Percentiles rank a stretch among this genome's conserved stretches.
phyloP scores from a whole-genome alignment of 352 stramenopile species.

The Phytopythium kandeliae region DNA sequence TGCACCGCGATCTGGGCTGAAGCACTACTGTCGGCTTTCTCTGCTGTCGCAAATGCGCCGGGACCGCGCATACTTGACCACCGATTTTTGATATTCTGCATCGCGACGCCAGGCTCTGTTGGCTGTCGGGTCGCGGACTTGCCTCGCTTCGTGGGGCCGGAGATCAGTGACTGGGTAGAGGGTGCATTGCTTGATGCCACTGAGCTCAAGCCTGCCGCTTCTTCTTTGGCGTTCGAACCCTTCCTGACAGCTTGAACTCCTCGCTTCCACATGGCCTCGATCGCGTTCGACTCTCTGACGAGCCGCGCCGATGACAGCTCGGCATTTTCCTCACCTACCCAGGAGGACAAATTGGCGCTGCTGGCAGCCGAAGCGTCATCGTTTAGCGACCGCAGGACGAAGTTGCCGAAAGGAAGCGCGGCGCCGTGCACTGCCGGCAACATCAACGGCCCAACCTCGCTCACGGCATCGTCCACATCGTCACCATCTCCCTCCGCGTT shows the following conservation, averaged over 20 bases:
- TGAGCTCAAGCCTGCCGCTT: background rate
- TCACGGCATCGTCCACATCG: background rate
- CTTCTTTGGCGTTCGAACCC: background rate
- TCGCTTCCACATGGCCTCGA: conserved; percentile 54
- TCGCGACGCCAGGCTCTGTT: background rate
- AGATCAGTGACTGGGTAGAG: background rate
- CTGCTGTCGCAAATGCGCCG: background rate
- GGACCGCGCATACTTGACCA: conserved; percentile 2
- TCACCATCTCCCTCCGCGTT: conserved; percentile 9
- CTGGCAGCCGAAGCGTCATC: background rate
- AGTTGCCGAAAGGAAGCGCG: conserved; percentile 31
- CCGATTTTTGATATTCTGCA: background rate
- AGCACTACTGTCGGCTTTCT: background rate
- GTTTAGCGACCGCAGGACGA: conserved; percentile 10
- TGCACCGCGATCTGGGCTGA: background rate
- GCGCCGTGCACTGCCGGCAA: conserved; percentile 24
- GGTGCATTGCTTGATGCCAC: background rate
- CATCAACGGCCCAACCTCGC: background rate
- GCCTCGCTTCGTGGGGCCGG: background rate
- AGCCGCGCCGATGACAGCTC: background rate
- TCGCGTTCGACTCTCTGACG: background rate
- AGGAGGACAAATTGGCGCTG: background rate
- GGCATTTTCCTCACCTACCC: background rate
- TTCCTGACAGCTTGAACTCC: conserved; percentile 4
- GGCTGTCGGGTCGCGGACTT: background rate